A percentile compares a stretch with the other conserved stretches of the same genome.
Conservation (phyloP, 257 asterid species). For the Fraxinus anomala region DNA sequence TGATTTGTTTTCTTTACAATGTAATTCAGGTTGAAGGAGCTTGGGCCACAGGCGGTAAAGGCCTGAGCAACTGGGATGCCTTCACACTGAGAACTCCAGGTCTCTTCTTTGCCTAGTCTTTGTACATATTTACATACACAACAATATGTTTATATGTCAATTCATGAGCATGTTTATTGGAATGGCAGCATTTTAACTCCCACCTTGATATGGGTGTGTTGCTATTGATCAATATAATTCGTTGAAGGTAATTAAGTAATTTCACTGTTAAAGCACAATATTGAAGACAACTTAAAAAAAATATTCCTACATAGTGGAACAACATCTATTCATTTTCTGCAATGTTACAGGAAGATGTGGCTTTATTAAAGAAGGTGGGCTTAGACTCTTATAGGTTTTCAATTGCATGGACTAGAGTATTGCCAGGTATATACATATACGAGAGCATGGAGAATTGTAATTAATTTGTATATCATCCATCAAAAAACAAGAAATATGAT, state of each 20-base stretch:
- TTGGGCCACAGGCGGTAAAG: conserved; percentile 38
- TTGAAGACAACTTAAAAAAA: too few relatives aligned
- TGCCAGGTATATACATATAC: too few relatives aligned
- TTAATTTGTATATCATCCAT: background rate
- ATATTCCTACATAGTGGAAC: too few relatives aligned
- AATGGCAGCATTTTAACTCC: too few relatives aligned
- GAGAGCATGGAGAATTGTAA: background rate
- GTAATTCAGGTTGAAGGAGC: conserved; percentile 35
- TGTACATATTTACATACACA: background rate
- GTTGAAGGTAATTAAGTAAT: conserved; percentile 30
- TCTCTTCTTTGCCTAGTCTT: conserved; percentile 6
- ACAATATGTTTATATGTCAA: background rate
- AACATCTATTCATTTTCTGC: background rate
- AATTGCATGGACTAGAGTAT: too few relatives aligned
- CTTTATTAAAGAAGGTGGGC: conserved; percentile 14
- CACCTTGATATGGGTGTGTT: too few relatives aligned
- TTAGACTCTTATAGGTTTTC: too few relatives aligned
- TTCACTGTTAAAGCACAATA: background rate
- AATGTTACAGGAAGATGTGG: conserved; percentile 22
- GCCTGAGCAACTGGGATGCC: conserved; percentile 46
- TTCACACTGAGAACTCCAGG: conserved; percentile 27
- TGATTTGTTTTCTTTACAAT: background rate
- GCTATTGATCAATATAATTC: conserved; percentile 43
- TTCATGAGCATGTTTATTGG: background rate
- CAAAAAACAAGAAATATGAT: too few relatives aligned